Evolutionary conservation across 2,329 filamentous ascomycete genomes (phyloP), one percentile per base, ranked within the genome.

Genomic region (Cladosporium velox): DNA sequence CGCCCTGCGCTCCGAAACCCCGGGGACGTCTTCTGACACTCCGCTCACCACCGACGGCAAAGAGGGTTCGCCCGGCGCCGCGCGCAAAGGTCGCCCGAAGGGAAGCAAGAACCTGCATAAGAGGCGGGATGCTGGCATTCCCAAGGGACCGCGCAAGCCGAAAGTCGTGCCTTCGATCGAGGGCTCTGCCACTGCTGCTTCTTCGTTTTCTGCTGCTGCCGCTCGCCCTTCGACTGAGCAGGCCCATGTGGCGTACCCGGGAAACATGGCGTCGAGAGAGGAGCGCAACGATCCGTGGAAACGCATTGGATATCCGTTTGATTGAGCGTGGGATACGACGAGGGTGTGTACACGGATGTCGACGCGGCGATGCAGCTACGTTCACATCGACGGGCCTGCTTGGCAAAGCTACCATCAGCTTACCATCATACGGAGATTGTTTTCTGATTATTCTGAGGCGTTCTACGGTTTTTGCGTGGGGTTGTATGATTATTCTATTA

Each of bases 101-200:
- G 82, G 82, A 0, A 83, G 81, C 67, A 83, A 83, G 72, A 83
- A 83, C 55, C 71, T 77, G 32, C 77, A 78, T 30, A 76, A 79
- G 65, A 75, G 82, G 24, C 80, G 79, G 60, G 82, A 83, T 67
- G 81, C 79, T 35, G 81, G 82, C 2, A 77, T 83, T 65, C 82
- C 83, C 67, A 84, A 84, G 66, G 82, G 82, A 2, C 82, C 82
- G 5, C 74, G 81, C 15, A 74, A 74, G 66, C 67, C 66, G 21
- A 72, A 72, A 65, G 57, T 62, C 14, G 61, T 65, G 18, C 18
- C 24, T n/a, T 65, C 64, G 44, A 65, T 65, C 18, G 64, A 65
- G 30, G 47, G 34, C 6, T 38, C 55, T 14, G n/a, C 34, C 28
- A 21, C 30, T 51, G 4, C 47, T 10, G 14, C 21, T 32, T 38